These are phyloP conservation scores for Chalara sp. DNA, from an alignment of 2,329 filamentous ascomycete genomes.

Conservation along the genomic window DNA sequence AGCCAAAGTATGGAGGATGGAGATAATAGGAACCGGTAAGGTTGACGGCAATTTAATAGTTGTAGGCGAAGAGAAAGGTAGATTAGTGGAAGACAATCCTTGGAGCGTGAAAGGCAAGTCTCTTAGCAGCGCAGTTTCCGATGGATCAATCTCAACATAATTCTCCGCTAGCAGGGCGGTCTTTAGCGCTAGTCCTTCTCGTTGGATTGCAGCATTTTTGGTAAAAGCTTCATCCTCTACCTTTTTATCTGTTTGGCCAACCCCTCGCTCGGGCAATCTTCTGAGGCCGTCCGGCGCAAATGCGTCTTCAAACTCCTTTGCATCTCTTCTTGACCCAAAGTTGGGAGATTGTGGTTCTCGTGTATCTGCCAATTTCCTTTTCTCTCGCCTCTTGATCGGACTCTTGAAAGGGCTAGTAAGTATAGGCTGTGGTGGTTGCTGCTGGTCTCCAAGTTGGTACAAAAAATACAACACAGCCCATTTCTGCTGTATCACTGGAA, in stretches of 20 bases:
- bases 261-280: slow-evolving; percentile 24
- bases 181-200: slow-evolving; percentile 32
- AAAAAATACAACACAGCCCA: slow-evolving; percentile 94
- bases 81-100: slow-evolving; percentile 78
- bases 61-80: slow-evolving; percentile 66
- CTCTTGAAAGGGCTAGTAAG: slow-evolving; percentile 28
- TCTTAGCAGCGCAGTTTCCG: slow-evolving; percentile 61
- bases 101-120: slow-evolving; percentile 92
- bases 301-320: slow-evolving; percentile 32
- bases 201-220: slow-evolving; percentile 19
- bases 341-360: slow-evolving; percentile 23
- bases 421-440: slow-evolving; percentile 11
- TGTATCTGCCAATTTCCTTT: slow-evolving; percentile 13
- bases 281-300: slow-evolving; percentile 46
- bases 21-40: slow-evolving; percentile 77
- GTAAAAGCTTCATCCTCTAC: slow-evolving; percentile 23
- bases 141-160: slow-evolving; percentile 49
- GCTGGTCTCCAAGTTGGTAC: slow-evolving; percentile 69
- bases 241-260: slow-evolving; percentile 25
- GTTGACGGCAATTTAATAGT: slow-evolving; percentile 70
- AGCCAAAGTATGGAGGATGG: slow-evolving; percentile 80
- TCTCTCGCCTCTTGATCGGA: slow-evolving; percentile 18
- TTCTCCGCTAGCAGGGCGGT: slow-evolving; percentile 51
- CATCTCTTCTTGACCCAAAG: slow-evolving; percentile 33
- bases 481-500: slow-evolving; percentile 90